phyloP scores from a whole-genome alignment of 83 land plant species.

The Diphasiastrum complanatum region DNA sequence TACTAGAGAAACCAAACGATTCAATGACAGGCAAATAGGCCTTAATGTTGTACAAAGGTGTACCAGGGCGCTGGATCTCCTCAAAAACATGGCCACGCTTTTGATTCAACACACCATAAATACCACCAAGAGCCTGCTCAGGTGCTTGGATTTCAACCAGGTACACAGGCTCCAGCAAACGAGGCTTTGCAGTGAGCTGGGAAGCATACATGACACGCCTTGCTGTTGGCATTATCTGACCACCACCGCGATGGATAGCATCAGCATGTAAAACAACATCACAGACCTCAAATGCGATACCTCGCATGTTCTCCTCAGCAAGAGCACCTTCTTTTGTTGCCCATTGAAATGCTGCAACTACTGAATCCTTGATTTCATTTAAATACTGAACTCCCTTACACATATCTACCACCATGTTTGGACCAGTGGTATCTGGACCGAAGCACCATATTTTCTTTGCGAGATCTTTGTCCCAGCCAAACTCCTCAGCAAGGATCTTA shows the following conservation, averaged over 20 bases:
- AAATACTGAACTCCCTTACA: neutral
- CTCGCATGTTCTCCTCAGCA: neutral
- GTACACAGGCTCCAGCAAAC: neutral
- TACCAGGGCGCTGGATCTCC: neutral
- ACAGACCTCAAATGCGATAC: neutral
- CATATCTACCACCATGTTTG: neutral
- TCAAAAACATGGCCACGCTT: no score
- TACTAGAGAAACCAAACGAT: no score
- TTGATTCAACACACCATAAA: neutral
- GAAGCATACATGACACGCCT: neutral
- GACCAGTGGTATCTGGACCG: no score
- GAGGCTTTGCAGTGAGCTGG: no score
- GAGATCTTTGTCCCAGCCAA: no score
- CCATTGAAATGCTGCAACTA: neutral
- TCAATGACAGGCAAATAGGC: neutral
- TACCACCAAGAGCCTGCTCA: neutral
- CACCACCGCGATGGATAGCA: neutral
- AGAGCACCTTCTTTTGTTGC: neutral
- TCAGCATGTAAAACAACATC: neutral
- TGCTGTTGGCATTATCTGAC: neutral
- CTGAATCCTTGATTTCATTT: no score
- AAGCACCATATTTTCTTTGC: no score
- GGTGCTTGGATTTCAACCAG: conserved; percentile 1
- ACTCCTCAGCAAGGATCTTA: no score
- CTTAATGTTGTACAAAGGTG: conserved; percentile 1